Evolutionary conservation across 495 filamentous ascomycete genomes (phyloP), one percentile per base, ranked within the genome.

Genomic region (Aspergillus haitiensis): DNA sequence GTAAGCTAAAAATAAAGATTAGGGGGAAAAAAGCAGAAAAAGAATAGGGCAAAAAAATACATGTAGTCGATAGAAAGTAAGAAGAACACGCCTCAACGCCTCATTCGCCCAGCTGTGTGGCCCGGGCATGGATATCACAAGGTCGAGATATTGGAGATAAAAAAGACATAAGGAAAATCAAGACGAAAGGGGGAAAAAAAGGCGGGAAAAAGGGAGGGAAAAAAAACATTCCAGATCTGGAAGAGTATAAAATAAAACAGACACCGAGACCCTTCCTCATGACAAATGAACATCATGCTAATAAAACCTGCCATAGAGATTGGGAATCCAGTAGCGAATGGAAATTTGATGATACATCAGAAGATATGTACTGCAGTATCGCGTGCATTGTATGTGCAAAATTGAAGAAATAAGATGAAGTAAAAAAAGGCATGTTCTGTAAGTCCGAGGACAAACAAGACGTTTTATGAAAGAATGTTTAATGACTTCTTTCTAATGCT

Each of bases 401-500:
- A 64, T 59, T 54, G 55, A 64, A 63, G 47, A 40, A 48, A 18
- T 36, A 55, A 35, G 27, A 6, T 10, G 53, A 47, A 16, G 10
- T 27, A 27, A 27, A 27, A 27, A 27, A 27, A 27, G 21, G 21
- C 21, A 27, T 27, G 21, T 27, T 27, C 21, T 47, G 44, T 47
- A 6, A 7, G 27, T 15, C n/a, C 5, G 13, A 31, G 13, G 47
- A 40, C 11, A 42, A 15, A 44, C 10, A 27, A 56, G 45, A 53
- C 48, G 45, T 18, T 47, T 71, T 64, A 78, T 52, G 69, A 67
- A 44, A 70, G 64, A 52, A 75, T 70, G 52, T 68, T 75, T 37
- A 74, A 75, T 7, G 70, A 72, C 59, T 75, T 80, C 64, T 76
- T 80, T 39, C 72, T 64, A 40, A 80, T 60, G 55, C 73, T 72